Evolutionary conservation across 345 rosid genomes (phyloP), one percentile per base, ranked within the genome.

Genomic region (Lepidium didymum): DNA sequence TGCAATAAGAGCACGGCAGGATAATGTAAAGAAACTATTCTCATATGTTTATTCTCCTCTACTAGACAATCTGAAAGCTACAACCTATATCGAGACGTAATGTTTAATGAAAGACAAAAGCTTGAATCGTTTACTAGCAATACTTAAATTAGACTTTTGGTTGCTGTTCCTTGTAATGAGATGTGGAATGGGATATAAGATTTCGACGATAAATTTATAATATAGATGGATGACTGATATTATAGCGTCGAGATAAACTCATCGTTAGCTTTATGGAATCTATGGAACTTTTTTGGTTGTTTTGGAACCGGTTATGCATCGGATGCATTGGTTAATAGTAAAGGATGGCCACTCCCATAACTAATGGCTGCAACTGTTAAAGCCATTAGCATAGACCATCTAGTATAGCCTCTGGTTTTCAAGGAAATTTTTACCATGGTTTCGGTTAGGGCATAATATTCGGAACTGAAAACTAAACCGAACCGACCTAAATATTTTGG

Each of bases 281-380:
- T 87, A 82, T 92, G 98, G 98, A 89, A 87, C 69, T 92, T 89
- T 67, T 86, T 87, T 12, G 98, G 96, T 35, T 85, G 96, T 31
- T 87, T 89, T 18, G 90, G 92, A 38, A 96, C 75, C 6, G 96
- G 98, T 12, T 86, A 73, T 34, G 72, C 68, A 0, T 89, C 92
- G 0, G 97, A 89, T 70, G 51, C 72, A 19, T 69, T 89, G 73
- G 75, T 92, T 11, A 85, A 80, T 42, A 81, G 62, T 18, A 51
- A 62, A 36, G 96, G 96, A 18, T 87, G 77, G 84, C 83, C 84
- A 10, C 82, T 92, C 77, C 90, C 98, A 1, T 59, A 82, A 65
- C 72, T 89, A 54, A 87, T 87, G 77, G 88, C 76, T 9, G 46
- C 90, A 49, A 89, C 90, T 45, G 79, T 84, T n/a, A 87, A 83